Evolutionary conservation across 176 grass and related monocot species (phyloP).

Genomic region (Eragrostis nindensis): DNA sequence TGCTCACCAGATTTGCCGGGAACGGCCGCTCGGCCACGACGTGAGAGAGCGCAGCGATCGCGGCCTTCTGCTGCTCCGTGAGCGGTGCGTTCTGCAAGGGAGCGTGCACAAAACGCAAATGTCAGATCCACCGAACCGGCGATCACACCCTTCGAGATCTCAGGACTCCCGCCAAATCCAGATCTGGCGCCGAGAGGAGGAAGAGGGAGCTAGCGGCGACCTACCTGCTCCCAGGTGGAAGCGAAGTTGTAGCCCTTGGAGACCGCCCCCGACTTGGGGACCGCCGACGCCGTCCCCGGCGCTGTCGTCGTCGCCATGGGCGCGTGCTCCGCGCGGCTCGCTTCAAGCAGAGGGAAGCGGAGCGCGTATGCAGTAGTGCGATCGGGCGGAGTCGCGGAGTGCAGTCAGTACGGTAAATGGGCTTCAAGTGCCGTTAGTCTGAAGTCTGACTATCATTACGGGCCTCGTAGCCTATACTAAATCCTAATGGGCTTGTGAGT

Average conservation of each 20-base stretch:
- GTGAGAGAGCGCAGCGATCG: constrained; percentile 83
- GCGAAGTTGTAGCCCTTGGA: constrained; percentile 95
- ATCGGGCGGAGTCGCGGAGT: too few relatives aligned
- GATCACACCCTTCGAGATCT: constrained; percentile 12
- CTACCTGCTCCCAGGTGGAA: constrained; percentile 90
- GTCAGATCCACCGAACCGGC: constrained; percentile 55
- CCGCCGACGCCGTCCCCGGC: constrained; percentile 42
- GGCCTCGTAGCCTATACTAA: too few relatives aligned
- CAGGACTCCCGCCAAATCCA: background rate
- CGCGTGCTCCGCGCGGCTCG: constrained; percentile 14
- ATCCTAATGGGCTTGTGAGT: too few relatives aligned
- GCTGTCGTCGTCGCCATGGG: constrained; percentile 46
- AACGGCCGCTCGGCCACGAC: constrained; percentile 79
- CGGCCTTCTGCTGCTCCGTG: constrained; percentile 86
- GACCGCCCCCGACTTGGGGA: constrained; percentile 77
- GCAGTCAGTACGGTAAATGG: too few relatives aligned
- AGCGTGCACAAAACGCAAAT: background rate
- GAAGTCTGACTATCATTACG: too few relatives aligned
- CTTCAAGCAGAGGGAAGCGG: constrained; percentile 3
- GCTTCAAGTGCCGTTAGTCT: too few relatives aligned
- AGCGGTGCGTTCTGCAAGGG: constrained; percentile 77
- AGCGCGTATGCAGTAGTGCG: too few relatives aligned
- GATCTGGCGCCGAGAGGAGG: constrained; percentile 1
- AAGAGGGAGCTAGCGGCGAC: background rate
- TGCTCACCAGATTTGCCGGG: constrained; percentile 69